phyloP scores from a whole-genome alignment of 148 eudicot species.

The Fagopyrum esculentum region DNA sequence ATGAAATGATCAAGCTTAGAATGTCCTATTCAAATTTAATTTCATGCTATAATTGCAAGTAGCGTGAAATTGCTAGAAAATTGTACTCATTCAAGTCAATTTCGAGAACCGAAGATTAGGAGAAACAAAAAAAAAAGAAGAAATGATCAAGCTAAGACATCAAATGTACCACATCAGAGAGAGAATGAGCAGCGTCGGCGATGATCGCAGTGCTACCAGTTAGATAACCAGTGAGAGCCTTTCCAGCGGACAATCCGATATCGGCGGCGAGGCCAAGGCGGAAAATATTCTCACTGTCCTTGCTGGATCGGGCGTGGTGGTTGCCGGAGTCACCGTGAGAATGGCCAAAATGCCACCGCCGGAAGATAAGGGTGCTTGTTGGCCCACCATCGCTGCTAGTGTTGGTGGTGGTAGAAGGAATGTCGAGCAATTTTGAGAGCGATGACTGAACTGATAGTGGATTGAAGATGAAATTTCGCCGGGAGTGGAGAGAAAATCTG shows the following conservation, averaged over 20 bases:
- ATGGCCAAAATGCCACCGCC: constrained; percentile 74
- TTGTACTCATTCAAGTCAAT: background rate
- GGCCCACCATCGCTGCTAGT: constrained; percentile 7
- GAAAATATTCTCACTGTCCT: constrained; percentile 64
- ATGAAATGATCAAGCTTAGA: no score
- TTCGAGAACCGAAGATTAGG: background rate
- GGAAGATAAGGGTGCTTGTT: constrained; percentile 31
- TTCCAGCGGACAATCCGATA: constrained; percentile 69
- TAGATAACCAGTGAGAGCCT: constrained; percentile 73
- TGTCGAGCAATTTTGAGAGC: constrained; percentile 24
- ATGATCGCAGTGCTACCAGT: constrained; percentile 93
- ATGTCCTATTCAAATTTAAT: background rate
- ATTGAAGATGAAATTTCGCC: constrained; percentile 11
- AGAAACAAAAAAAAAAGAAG: background rate
- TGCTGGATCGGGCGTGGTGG: constrained; percentile 23
- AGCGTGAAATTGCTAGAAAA: background rate
- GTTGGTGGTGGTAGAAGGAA: constrained; percentile 12
- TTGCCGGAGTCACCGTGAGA: constrained; percentile 34
- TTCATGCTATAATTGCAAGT: background rate
- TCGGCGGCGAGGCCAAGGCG: constrained; percentile 86
- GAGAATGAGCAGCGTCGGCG: constrained; percentile 97
- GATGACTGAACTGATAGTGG: constrained; percentile 21
- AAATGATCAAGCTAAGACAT: background rate
- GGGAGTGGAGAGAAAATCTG: constrained; percentile 17
- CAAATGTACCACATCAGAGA: constrained; percentile 82